Conservation (phyloP, 2,329 filamentous ascomycete genomes). For the Xylogone sp. region DNA sequence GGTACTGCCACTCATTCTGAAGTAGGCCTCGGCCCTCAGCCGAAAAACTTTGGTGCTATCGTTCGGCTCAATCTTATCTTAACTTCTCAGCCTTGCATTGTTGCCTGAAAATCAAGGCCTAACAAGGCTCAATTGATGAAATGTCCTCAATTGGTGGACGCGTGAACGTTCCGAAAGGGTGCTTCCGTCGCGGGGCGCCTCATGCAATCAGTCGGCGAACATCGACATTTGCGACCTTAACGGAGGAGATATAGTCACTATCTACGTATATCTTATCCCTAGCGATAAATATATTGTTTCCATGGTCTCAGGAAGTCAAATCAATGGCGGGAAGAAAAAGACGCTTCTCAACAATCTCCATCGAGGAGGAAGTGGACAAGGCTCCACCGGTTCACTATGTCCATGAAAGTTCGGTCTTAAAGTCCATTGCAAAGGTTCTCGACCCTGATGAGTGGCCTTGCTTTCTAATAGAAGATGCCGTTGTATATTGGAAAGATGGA, state of each 20-base stretch:
- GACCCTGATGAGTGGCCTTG: constrained; percentile 53
- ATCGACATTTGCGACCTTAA: no score
- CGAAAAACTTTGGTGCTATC: neutral
- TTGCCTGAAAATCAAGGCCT: neutral
- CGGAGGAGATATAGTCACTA: no score
- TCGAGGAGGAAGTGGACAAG: neutral
- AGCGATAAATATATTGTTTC: neutral
- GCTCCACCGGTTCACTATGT: constrained; percentile 17
- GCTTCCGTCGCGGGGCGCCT: neutral
- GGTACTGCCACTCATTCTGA: no score
- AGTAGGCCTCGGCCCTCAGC: no score
- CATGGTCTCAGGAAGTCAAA: neutral
- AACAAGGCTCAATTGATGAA: neutral
- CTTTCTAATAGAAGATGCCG: constrained; percentile 58
- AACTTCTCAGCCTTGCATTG: neutral
- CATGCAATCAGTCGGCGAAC: neutral
- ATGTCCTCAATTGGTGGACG: neutral
- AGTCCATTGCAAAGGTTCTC: constrained; percentile 22
- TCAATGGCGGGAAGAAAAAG: constrained; percentile 1
- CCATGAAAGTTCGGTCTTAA: constrained; percentile 3
- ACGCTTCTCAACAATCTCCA: neutral
- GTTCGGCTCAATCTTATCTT: neutral
- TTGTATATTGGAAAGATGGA: constrained; percentile 53
- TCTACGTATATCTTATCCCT: neutral
- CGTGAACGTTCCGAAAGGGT: neutral